Evolutionary conservation across 768 basidiomycete species (phyloP).

Genomic region (Leccinum ochraceum): DNA sequence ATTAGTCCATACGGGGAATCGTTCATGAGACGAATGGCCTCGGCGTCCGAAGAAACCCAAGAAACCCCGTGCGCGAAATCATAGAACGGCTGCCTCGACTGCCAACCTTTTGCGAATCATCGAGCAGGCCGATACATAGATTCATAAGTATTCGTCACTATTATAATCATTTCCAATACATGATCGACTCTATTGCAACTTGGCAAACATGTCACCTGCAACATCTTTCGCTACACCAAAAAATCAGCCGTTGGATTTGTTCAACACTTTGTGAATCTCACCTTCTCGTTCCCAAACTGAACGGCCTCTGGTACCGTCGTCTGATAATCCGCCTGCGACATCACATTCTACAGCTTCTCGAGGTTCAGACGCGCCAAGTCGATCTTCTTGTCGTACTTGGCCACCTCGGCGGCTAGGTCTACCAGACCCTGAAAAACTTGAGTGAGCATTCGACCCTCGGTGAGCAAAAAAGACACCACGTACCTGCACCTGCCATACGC

Average conservation of each 20-base stretch:
- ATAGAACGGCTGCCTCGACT: not conserved
- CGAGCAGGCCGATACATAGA: too few relatives aligned
- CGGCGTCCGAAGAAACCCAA: slow-evolving; percentile 80
- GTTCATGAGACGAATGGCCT: slow-evolving; percentile 93
- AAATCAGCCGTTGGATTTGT: too few relatives aligned
- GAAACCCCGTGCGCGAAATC: not conserved
- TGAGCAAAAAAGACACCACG: too few relatives aligned
- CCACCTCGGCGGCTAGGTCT: slow-evolving; percentile 86
- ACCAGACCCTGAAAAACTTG: slow-evolving; percentile 72
- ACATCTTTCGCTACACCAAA: slow-evolving; percentile 29
- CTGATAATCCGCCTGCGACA: too few relatives aligned
- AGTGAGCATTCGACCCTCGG: not conserved
- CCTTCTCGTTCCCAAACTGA: too few relatives aligned
- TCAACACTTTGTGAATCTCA: too few relatives aligned
- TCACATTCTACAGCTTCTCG: too few relatives aligned
- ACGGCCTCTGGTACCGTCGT: too few relatives aligned
- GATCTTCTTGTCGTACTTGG: slow-evolving; percentile 59
- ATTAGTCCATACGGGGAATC: slow-evolving; percentile 93
- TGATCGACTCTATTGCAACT: slow-evolving; percentile 46
- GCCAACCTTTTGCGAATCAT: slow-evolving; percentile 49
- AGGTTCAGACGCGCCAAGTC: too few relatives aligned
- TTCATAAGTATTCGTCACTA: too few relatives aligned
- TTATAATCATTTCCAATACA: too few relatives aligned
- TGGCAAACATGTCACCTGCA: slow-evolving; percentile 75
- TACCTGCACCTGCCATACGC: too few relatives aligned